Percentiles rank a stretch among this genome's conserved stretches.
Evolutionary conservation across 169 alveolate genomes (phyloP).

Genomic region (Plasmodium vinckei): DNA sequence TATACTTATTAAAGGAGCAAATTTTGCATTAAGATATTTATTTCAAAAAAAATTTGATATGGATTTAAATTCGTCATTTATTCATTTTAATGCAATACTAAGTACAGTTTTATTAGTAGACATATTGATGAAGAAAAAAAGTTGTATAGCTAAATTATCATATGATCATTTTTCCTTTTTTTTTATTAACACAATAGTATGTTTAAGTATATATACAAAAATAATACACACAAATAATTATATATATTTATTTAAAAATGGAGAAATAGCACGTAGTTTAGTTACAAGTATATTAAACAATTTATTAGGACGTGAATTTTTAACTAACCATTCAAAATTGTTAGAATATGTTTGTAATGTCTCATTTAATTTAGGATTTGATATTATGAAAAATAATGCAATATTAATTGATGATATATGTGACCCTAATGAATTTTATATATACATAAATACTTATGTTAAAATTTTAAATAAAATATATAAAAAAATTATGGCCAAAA

Average conservation of each 20-base stretch:
- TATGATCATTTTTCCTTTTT: constrained; percentile 64
- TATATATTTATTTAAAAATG: constrained; percentile 61
- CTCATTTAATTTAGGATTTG: constrained; percentile 50
- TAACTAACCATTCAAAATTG: constrained; percentile 46
- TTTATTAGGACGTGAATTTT: constrained; percentile 56
- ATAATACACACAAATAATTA: constrained; percentile 41
- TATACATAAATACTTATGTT: constrained; percentile 42
- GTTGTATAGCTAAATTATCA: constrained; percentile 46
- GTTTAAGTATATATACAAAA: constrained; percentile 70
- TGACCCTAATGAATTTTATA: constrained; percentile 31
- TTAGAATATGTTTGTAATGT: constrained; percentile 63
- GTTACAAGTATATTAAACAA: constrained; percentile 55
- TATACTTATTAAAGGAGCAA: constrained; percentile 52
- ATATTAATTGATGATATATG: constrained; percentile 22
- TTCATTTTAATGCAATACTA: constrained; percentile 67
- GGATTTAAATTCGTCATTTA: constrained; percentile 31
- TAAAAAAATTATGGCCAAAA: constrained; percentile 50
- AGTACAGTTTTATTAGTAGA: constrained; percentile 44
- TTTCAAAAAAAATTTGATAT: constrained; percentile 34
- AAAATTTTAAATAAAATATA: constrained; percentile 56
- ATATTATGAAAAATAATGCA: constrained; percentile 53
- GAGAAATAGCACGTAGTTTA: constrained; percentile 37
- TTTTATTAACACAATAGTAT: constrained; percentile 53
- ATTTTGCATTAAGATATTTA: constrained; percentile 45
- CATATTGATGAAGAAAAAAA: constrained; percentile 66